These are phyloP conservation scores for Zygosaccharomyces sapae DNA, from an alignment of 1,139 yeast species.

Conservation along the genomic window DNA sequence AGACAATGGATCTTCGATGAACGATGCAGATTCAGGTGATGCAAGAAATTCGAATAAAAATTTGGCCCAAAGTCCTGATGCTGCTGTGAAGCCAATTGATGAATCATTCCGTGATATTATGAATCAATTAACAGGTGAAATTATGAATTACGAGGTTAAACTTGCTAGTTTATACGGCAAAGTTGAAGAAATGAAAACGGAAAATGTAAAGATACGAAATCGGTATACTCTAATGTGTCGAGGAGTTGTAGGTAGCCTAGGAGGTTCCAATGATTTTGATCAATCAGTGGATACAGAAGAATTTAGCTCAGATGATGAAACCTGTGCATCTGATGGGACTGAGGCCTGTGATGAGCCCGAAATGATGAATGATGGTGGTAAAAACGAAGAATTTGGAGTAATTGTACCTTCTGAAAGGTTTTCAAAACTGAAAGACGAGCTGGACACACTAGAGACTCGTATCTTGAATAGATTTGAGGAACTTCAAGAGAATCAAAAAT, in stretches of 20 bases:
- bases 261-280: not conserved
- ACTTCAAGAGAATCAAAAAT: conserved; percentile 8
- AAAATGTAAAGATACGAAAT: conserved; percentile 12
- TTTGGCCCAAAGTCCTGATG: not conserved
- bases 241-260: not conserved
- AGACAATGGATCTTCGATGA: not conserved
- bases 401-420: not conserved
- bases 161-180: conserved; percentile 21
- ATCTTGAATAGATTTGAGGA: conserved; percentile 8
- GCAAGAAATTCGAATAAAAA: not conserved
- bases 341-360: not conserved
- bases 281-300: not conserved
- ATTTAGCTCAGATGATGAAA: not conserved
- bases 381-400: not conserved
- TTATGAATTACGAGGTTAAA: conserved; percentile 22
- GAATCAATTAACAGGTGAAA: conserved; percentile 16
- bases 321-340: not conserved
- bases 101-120: not conserved
- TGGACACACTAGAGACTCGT: conserved; percentile 9
- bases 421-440: conserved; percentile 1
- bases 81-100: not conserved
- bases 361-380: not conserved
- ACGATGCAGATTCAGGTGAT: not conserved
- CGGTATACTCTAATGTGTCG: conserved; percentile 6
- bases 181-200: conserved; percentile 10